Conservation (phyloP, 306 rosid species). For the Prinsepia uniflora region DNA sequence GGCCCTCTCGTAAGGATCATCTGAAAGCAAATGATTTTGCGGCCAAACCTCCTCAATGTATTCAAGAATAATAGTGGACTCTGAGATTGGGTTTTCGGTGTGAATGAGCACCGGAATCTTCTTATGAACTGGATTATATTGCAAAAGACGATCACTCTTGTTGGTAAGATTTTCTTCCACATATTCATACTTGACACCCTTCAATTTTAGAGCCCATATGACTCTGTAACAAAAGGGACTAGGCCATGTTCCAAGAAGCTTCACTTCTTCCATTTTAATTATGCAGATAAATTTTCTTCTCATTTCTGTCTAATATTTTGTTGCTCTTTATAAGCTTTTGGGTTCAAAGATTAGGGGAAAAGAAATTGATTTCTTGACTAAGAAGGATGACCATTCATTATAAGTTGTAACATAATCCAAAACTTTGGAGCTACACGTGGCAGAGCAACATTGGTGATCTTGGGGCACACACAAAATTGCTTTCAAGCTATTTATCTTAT, state of each 20-base stretch:
- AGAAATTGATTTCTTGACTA: too few species aligned
- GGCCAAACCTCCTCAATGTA: conserved; percentile 28
- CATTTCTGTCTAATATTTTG: not conserved
- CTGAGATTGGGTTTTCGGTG: conserved; percentile 17
- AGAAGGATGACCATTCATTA: not conserved
- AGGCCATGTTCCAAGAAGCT: conserved; percentile 24
- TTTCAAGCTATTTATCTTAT: not conserved
- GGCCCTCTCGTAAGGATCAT: conserved; percentile 23
- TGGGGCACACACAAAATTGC: not conserved
- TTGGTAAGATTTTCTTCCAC: conserved; percentile 24
- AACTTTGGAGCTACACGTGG: not conserved
- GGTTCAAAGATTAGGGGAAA: not conserved
- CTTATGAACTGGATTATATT: conserved; percentile 22
- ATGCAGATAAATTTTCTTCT: not conserved
- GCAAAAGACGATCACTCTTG: conserved; percentile 24
- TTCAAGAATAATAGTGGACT: conserved; percentile 26
- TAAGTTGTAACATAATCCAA: not conserved
- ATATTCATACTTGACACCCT: conserved; percentile 21
- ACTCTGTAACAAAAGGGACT: conserved; percentile 19
- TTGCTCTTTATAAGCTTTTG: not conserved
- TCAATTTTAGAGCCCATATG: conserved; percentile 28
- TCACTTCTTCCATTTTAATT: conserved; percentile 30
- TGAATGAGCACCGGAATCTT: conserved; percentile 21
- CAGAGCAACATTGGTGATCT: not conserved
- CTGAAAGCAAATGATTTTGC: conserved; percentile 13